Percentiles rank a stretch among this genome's conserved stretches.
These are phyloP conservation scores for Acanthamoeba pearcei DNA, from an alignment of 208 protist species.

Conservation along the genomic window DNA sequence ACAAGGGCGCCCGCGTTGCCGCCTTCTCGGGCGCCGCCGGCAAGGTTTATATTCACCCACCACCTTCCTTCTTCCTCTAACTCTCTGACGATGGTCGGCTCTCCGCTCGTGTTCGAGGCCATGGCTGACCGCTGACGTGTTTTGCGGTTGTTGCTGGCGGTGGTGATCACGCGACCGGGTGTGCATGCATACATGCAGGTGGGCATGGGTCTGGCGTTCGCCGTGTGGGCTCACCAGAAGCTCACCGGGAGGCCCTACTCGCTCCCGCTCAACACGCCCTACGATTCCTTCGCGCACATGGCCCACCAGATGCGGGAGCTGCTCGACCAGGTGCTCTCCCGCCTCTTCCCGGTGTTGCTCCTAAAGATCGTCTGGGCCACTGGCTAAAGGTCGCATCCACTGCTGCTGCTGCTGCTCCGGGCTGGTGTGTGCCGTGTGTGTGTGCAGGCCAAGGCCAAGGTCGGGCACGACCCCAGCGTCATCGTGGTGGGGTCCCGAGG, in stretches of 20 bases:
- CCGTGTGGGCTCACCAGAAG: conserved; percentile 38
- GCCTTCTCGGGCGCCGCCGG: conserved; percentile 88
- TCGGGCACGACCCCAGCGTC: conserved; percentile 63
- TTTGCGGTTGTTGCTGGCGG: no score
- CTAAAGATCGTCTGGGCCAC: no score
- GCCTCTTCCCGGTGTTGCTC: neutral
- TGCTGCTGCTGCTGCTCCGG: neutral
- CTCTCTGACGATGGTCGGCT: no score
- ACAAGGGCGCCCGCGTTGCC: conserved; percentile 80
- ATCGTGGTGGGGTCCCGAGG: conserved; percentile 83
- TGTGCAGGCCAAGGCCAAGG: conserved; percentile 42
- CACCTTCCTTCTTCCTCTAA: neutral
- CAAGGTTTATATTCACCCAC: conserved; percentile 68
- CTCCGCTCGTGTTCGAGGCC: no score
- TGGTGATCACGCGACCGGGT: no score
- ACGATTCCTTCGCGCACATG: conserved; percentile 4
- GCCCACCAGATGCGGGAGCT: neutral
- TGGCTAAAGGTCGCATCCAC: no score
- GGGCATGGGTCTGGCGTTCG: conserved; percentile 83
- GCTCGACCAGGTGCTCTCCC: conserved; percentile 11
- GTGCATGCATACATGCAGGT: neutral
- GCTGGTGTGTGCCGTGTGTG: neutral
- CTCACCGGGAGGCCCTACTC: neutral
- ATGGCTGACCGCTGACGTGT: no score
- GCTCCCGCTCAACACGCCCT: neutral